These are phyloP conservation scores for Epichloe amarillans DNA, from an alignment of 2,329 filamentous ascomycete species.

Conservation along the genomic window DNA sequence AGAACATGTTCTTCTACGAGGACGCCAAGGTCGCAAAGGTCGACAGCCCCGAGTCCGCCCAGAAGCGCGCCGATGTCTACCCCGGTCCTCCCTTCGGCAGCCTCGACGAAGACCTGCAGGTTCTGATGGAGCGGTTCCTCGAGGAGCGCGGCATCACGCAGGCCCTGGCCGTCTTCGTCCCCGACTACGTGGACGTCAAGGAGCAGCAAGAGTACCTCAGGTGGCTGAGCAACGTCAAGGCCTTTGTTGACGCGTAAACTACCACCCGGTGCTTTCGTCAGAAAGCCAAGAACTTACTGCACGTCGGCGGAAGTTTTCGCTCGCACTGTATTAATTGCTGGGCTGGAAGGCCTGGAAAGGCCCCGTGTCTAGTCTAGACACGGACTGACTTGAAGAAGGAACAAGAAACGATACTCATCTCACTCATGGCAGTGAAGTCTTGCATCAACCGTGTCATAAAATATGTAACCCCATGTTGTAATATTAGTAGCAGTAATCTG, in stretches of 20 bases:
- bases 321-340: no score
- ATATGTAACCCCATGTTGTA: not conserved
- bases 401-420: no score
- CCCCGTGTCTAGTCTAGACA: no score
- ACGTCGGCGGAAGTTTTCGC: not conserved
- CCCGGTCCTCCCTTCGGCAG: constrained; percentile 84
- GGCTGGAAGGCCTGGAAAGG: no score
- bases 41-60: constrained; percentile 61
- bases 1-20: constrained; percentile 81
- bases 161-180: constrained; percentile 76
- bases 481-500: not conserved
- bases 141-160: constrained; percentile 88
- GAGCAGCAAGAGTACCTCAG: constrained; percentile 93
- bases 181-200: constrained; percentile 95
- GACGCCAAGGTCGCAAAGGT: constrained; percentile 66
- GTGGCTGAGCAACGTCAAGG: constrained; percentile 82
- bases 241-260: constrained; percentile 60
- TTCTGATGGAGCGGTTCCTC: constrained; percentile 82
- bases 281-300: not conserved
- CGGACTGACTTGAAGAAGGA: no score
- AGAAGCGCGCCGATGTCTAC: constrained; percentile 67
- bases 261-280: not conserved
- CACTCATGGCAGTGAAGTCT: not conserved
- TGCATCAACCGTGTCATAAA: not conserved
- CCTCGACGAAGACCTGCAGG: constrained; percentile 90